Evolutionary conservation across 1,139 yeast species (phyloP).

Genomic region (Diutina catenulata): DNA sequence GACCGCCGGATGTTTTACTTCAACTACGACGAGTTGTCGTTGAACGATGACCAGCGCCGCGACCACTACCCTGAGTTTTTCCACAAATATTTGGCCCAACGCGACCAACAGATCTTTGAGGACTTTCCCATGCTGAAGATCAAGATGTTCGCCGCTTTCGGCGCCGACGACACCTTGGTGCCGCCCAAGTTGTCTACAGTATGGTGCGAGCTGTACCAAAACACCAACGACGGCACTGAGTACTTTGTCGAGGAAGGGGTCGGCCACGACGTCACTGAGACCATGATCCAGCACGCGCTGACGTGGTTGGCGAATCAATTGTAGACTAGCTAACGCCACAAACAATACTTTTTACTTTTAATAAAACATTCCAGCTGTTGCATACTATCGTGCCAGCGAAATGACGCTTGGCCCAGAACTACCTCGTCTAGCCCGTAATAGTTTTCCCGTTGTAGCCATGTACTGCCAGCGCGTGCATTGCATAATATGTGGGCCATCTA

Average conservation of each 20-base stretch:
- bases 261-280: constrained; percentile 25
- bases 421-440: too few relatives aligned
- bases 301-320: constrained; percentile 17
- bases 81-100: constrained; percentile 19
- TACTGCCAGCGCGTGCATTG: too few relatives aligned
- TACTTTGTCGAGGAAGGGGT: constrained; percentile 19
- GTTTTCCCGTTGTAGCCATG: too few relatives aligned
- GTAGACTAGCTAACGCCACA: too few relatives aligned
- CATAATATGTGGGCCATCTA: too few relatives aligned
- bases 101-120: constrained; percentile 24
- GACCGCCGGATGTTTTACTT: constrained; percentile 22
- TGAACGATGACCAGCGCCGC: constrained; percentile 16
- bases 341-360: too few relatives aligned
- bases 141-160: constrained; percentile 27
- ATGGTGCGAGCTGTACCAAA: constrained; percentile 23
- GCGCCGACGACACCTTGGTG: constrained; percentile 25
- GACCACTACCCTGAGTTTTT: constrained; percentile 23
- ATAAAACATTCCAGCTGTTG: too few relatives aligned
- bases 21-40: constrained; percentile 24
- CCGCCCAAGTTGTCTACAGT: constrained; percentile 22
- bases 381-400: too few relatives aligned
- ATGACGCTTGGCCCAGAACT: too few relatives aligned
- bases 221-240: constrained; percentile 17
- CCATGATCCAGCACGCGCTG: constrained; percentile 24
- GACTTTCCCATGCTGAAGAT: constrained; percentile 21